phyloP scores from a whole-genome alignment of 2,329 filamentous ascomycete genomes.

The Hortaea werneckii region DNA sequence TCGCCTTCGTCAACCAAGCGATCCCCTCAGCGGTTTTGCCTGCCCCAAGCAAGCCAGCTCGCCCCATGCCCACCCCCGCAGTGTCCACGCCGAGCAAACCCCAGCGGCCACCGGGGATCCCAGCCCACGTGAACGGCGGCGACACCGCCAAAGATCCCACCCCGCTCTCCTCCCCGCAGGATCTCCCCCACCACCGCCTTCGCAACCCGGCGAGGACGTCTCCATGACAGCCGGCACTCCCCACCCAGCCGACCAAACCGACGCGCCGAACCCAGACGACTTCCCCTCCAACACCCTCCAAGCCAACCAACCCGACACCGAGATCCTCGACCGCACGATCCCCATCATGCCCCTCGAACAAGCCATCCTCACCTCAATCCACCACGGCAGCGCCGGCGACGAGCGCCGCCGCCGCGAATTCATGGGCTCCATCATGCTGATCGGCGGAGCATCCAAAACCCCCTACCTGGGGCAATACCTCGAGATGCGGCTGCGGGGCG shows the following conservation, averaged over 20 bases:
- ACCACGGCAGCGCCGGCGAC: conserved; percentile 75
- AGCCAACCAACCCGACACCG: conserved; percentile 38
- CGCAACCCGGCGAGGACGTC: too few species aligned
- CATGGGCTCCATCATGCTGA: conserved; percentile 79
- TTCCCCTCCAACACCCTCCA: conserved; percentile 33
- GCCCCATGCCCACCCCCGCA: conserved; percentile 23
- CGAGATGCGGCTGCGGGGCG: conserved; percentile 67
- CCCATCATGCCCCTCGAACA: conserved; percentile 76
- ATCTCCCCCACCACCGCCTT: conserved; percentile 51
- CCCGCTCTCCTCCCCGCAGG: conserved; percentile 78
- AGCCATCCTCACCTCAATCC: conserved; percentile 81
- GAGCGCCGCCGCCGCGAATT: conserved; percentile 90
- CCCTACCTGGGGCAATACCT: conserved; percentile 71
- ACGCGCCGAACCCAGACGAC: conserved; percentile 25
- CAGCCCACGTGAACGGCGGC: conserved; percentile 57
- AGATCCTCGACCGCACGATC: conserved; percentile 68
- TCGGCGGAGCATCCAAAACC: conserved; percentile 74
- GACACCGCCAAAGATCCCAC: conserved; percentile 49
- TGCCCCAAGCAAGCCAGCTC: conserved; percentile 34
- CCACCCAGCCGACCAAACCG: conserved; percentile 34
- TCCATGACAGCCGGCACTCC: conserved; percentile 69
- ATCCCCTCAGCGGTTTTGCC: conserved; percentile 31
- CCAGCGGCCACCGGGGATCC: conserved; percentile 47
- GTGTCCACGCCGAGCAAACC: conserved; percentile 18
- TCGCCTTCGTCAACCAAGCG: conserved; percentile 40